Conservation (phyloP, 192 early-diverging fungal species). For the Rhizophagus prolifer region DNA sequence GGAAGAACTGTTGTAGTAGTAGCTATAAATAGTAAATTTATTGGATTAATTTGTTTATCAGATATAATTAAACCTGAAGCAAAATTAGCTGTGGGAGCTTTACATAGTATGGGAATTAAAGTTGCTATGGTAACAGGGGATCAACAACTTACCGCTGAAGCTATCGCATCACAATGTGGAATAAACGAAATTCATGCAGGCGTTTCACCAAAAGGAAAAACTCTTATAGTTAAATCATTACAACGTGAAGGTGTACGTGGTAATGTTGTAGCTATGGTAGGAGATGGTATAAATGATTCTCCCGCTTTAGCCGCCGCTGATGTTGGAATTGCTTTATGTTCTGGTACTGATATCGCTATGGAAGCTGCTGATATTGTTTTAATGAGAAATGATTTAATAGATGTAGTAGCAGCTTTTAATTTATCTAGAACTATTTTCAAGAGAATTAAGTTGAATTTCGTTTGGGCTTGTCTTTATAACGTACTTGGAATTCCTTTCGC, state of each 20-base stretch:
- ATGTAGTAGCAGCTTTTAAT: conserved; percentile 85
- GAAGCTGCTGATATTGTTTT: conserved; percentile 91
- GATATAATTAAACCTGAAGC: conserved; percentile 85
- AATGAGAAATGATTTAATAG: conserved; percentile 83
- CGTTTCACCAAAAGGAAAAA: conserved; percentile 90
- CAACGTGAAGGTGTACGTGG: conserved; percentile 46
- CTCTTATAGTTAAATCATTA: conserved; percentile 65
- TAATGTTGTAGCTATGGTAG: conserved; percentile 86
- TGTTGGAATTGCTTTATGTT: conserved; percentile 85
- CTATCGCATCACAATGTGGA: conserved; percentile 78
- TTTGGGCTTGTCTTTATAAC: conserved; percentile 92
- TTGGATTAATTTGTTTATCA: conserved; percentile 74
- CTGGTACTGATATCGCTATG: conserved; percentile 93
- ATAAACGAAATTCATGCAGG: conserved; percentile 86
- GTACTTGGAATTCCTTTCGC: conserved; percentile 87
- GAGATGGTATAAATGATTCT: conserved; percentile 96
- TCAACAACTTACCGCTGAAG: conserved; percentile 76
- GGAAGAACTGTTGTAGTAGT: conserved; percentile 84
- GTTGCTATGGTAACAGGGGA: conserved; percentile 95
- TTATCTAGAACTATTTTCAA: conserved; percentile 81
- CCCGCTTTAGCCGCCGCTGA: conserved; percentile 85
- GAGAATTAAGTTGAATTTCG: conserved; percentile 82
- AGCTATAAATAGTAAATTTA: conserved; percentile 56
- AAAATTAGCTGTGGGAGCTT: conserved; percentile 60
- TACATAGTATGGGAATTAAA: conserved; percentile 73